Conservation (phyloP, 768 basidiomycete genomes). For the Baorangia bicolor region DNA sequence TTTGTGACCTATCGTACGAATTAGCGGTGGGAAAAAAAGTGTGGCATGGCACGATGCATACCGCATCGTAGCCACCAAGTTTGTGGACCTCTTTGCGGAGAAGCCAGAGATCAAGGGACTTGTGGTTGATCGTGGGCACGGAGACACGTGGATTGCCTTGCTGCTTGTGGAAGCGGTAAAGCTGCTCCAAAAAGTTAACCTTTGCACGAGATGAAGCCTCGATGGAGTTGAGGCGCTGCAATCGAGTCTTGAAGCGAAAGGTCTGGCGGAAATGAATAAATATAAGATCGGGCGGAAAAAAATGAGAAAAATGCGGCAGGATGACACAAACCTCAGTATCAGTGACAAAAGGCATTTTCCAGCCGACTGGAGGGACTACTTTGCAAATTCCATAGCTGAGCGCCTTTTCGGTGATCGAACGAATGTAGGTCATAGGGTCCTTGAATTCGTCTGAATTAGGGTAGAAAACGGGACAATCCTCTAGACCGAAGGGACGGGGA, state of each 20-base stretch:
- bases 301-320: slow-evolving; percentile 26
- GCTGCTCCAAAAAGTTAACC: slow-evolving; percentile 94
- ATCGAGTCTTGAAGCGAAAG: slow-evolving; percentile 94
- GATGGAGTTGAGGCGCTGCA: slow-evolving; percentile 93
- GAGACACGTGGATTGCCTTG: slow-evolving; percentile 88
- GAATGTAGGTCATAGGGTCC: slow-evolving; percentile 93
- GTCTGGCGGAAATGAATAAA: slow-evolving; percentile 41
- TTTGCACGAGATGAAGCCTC: slow-evolving; percentile 97
- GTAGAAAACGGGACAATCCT: slow-evolving; percentile 87
- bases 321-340: slow-evolving; percentile 77
- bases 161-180: slow-evolving; percentile 95
- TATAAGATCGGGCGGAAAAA: slow-evolving; percentile 20
- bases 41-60: slow-evolving; percentile 40
- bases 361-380: slow-evolving; percentile 87
- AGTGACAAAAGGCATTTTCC: slow-evolving; percentile 96
- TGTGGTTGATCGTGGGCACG: slow-evolving; percentile 93
- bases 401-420: slow-evolving; percentile 70
- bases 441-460: slow-evolving; percentile 90
- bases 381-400: slow-evolving; percentile 90
- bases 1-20: slow-evolving; percentile 63
- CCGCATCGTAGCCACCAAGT: slow-evolving; percentile 83
- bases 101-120: slow-evolving; percentile 90
- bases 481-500: slow-evolving; percentile 78
- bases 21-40: slow-evolving; percentile 28
- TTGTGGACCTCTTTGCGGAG: slow-evolving; percentile 90